phyloP scores from a whole-genome alignment of 73 alveolate genomes.

The Tetrahymena thermophila region DNA sequence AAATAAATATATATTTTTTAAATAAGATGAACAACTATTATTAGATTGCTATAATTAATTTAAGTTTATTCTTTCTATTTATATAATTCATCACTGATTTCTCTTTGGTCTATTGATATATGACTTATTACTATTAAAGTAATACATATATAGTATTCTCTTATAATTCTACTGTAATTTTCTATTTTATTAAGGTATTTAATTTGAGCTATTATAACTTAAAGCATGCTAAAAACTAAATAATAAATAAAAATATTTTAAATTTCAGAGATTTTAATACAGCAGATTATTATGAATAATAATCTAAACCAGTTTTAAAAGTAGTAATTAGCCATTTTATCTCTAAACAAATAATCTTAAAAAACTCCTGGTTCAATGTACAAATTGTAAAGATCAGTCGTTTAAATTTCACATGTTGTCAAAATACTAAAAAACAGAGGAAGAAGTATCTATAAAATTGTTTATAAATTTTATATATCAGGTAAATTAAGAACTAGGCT shows the following conservation, averaged over 20 bases:
- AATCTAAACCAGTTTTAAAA: background rate
- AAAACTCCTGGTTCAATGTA: background rate
- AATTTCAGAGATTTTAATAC: background rate
- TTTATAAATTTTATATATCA: too few relatives aligned
- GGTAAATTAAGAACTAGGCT: background rate
- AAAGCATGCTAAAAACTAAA: too few relatives aligned
- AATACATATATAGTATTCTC: background rate
- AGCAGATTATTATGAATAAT: background rate
- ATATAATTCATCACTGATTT: background rate
- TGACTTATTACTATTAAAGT: background rate
- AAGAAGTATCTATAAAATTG: background rate
- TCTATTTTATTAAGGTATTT: background rate
- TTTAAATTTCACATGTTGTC: too few relatives aligned
- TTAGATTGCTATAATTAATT: background rate
- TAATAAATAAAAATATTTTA: too few relatives aligned
- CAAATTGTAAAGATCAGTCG: too few relatives aligned
- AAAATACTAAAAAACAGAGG: background rate
- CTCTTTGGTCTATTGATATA: background rate
- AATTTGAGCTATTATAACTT: background rate
- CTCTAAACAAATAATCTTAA: too few relatives aligned
- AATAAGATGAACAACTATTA: background rate
- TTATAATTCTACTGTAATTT: background rate
- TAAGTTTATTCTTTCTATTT: background rate
- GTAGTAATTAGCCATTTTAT: background rate
- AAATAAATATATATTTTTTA: too few relatives aligned